Conservation (phyloP, 1,284 basidiomycete genomes). For the Ustilago nuda region DNA sequence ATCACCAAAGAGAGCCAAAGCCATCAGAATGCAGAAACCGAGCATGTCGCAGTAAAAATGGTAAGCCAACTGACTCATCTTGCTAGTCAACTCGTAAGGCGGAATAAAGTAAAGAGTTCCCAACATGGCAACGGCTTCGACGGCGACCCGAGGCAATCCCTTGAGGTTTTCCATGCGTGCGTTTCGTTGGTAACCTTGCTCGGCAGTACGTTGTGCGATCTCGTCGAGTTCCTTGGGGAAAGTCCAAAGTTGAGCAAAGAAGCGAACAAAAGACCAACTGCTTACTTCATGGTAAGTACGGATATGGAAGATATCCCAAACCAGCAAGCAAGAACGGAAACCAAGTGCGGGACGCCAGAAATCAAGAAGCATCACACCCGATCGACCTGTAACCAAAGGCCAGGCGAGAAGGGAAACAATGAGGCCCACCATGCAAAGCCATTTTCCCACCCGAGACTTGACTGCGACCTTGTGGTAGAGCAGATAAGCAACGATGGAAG, state of each 20-base stretch:
- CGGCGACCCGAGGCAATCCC: conserved; percentile 55
- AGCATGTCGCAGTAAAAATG: conserved; percentile 60
- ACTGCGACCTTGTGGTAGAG: conserved; percentile 58
- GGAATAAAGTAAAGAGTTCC: conserved; percentile 62
- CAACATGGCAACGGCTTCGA: conserved; percentile 53
- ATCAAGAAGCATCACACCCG: conserved; percentile 62
- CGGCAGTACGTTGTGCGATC: conserved; percentile 52
- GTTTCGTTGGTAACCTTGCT: conserved; percentile 54
- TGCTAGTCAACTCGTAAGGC: conserved; percentile 52
- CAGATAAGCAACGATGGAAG: conserved; percentile 53
- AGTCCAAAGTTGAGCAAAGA: conserved; percentile 67
- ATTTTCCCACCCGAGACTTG: conserved; percentile 43
- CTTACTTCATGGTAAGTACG: conserved; percentile 60
- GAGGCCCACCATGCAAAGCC: conserved; percentile 49
- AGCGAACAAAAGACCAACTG: conserved; percentile 53
- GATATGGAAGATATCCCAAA: conserved; percentile 67
- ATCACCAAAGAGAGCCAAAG: conserved; percentile 61
- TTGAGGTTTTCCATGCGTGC: conserved; percentile 58
- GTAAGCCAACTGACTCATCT: conserved; percentile 61
- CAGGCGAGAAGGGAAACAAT: conserved; percentile 55
- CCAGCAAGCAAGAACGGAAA: conserved; percentile 63
- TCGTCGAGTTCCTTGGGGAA: conserved; percentile 64
- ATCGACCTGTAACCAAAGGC: conserved; percentile 57
- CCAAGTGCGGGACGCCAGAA: conserved; percentile 66
- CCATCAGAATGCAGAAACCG: conserved; percentile 60